Base-by-base conservation (phyloP, 345 rosid species). In the Hibiscus trionum region DNA sequence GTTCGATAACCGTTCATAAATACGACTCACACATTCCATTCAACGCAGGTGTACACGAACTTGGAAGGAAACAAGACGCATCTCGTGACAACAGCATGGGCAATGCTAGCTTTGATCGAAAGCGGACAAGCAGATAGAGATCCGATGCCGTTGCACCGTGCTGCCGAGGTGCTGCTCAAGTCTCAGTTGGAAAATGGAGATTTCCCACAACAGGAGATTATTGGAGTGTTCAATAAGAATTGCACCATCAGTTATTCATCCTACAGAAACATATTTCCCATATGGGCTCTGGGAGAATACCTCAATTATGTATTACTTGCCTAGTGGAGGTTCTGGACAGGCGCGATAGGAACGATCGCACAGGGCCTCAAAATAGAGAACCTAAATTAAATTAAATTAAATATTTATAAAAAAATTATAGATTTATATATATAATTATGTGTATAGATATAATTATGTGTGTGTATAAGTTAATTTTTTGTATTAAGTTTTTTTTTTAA, bases 221-320 rank as follows among this genome's bases (percentile, higher is more conserved):
- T 81, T 21, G 93, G 96, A 77, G 91, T 82, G 17, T 88, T 88
- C 80, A 84, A 86, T 72, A 82, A 64, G 78, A 88, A 84, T 29
- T 88, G 91, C 11, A 86, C 83, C 93, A 87, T 90, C 61, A 84
- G 83, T 69, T 90, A 85, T 68, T 79, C 91, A 0, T 84, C 86
- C 52, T 88, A 87, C 75, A 75, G 86, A 69, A 82, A 83, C 60
- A 88, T 85, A 26, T 90, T 88, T 39, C 90, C 90, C 27, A 68
- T 88, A 21, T 86, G 91, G 93, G 96, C 93, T 4, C 75, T 87
- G 16, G 93, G 91, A 73, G 85, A 84, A 66, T 90, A 87, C 62
- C 79, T 19, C 44, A 80, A 76, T 19, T 79, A 63, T 4, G 83
- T 81, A 44, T 15, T 81, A 63, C 57, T 59, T 11, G 33, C 56